Conservation (phyloP, 2,329 filamentous ascomycete species). For the Colletotrichum aenigma region DNA sequence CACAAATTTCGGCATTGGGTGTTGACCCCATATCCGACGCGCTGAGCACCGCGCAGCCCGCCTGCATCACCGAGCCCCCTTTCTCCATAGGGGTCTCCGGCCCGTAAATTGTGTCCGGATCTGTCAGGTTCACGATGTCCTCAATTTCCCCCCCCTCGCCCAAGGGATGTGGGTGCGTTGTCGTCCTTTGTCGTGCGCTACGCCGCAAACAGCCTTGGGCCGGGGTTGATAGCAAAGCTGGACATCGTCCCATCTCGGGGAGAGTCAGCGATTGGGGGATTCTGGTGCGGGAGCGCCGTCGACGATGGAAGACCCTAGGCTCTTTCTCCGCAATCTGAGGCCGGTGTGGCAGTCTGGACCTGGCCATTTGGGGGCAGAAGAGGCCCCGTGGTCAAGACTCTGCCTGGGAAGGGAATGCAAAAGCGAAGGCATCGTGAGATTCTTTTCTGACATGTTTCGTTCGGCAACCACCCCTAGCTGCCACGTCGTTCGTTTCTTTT, state of each 20-base stretch:
- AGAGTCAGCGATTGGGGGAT: background rate
- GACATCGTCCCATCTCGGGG: background rate
- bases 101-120: background rate
- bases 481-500: constrained; percentile 11
- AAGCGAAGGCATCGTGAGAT: constrained; percentile 20
- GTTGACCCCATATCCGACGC: background rate
- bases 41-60: background rate
- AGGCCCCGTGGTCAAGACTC: background rate
- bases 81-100: background rate
- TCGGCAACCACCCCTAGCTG: background rate
- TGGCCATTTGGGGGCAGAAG: background rate
- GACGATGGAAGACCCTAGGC: background rate
- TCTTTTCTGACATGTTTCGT: background rate
- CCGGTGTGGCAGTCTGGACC: constrained; percentile 14
- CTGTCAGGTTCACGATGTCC: background rate
- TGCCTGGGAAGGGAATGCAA: constrained; percentile 1
- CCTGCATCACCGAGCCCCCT: background rate
- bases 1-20: background rate
- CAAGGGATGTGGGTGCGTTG: background rate
- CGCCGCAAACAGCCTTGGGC: background rate
- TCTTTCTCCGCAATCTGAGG: constrained; percentile 6
- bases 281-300: background rate
- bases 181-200: constrained; percentile 1
- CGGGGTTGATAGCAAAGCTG: background rate
- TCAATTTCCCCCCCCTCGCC: background rate